Evolutionary conservation across 1,284 basidiomycete species (phyloP).

Genomic region (Cryptococcus jaspeensis): DNA sequence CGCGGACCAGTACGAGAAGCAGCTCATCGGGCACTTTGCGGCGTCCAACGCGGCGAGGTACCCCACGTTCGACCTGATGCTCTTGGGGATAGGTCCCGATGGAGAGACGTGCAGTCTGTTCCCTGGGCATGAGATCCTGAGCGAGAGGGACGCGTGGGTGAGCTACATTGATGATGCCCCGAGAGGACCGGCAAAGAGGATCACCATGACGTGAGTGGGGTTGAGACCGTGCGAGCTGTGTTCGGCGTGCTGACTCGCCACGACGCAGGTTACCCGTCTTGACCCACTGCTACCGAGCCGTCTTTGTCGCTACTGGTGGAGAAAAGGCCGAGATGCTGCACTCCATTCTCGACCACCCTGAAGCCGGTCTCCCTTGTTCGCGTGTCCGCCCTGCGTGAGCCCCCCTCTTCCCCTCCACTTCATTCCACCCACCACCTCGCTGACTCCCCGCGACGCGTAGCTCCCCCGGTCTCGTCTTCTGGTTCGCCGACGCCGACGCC

Average conservation of each 20-base stretch:
- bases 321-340: constrained; percentile 80
- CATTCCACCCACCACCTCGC: not conserved
- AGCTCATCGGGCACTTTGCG: constrained; percentile 87
- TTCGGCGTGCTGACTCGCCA: not conserved
- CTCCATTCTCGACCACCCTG: constrained; percentile 77
- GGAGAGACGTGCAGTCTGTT: constrained; percentile 97
- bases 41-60: constrained; percentile 86
- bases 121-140: constrained; percentile 82
- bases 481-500: constrained; percentile 81
- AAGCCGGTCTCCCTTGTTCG: constrained; percentile 77
- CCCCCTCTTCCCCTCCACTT: not conserved
- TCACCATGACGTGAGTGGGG: constrained; percentile 70
- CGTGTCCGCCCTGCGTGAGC: constrained; percentile 69
- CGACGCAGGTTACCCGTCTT: constrained; percentile 66
- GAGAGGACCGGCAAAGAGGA: constrained; percentile 84
- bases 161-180: constrained; percentile 90
- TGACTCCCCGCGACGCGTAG: constrained; percentile 13
- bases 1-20: constrained; percentile 88
- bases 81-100: constrained; percentile 90
- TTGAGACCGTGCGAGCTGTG: not conserved
- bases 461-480: constrained; percentile 81
- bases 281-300: constrained; percentile 85
- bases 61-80: constrained; percentile 91
- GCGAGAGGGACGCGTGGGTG: constrained; percentile 89
- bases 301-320: constrained; percentile 83